Evolutionary conservation across 352 stramenopile species (phyloP).

Genomic region (Globisporangium solare): DNA sequence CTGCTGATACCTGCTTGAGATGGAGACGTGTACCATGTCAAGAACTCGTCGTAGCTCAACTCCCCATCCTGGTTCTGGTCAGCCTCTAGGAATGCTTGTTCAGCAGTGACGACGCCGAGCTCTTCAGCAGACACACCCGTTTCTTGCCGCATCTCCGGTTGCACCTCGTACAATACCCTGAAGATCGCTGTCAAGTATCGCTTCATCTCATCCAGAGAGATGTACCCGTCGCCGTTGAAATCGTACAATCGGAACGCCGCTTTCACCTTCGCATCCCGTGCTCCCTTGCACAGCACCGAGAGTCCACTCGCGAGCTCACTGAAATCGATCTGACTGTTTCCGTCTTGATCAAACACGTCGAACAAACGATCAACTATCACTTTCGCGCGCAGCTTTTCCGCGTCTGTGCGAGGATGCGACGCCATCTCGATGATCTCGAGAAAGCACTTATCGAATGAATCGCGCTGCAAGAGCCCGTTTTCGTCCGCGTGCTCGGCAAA

Average conservation of each 20-base stretch:
- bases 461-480: slow-evolving; percentile 49
- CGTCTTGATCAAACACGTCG: slow-evolving; percentile 75
- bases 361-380: slow-evolving; percentile 74
- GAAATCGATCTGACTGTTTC: slow-evolving; percentile 79
- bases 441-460: slow-evolving; percentile 73
- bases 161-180: slow-evolving; percentile 82
- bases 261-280: slow-evolving; percentile 76
- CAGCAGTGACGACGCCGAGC: slow-evolving; percentile 70
- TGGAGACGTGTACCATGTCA: slow-evolving; percentile 80
- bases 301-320: slow-evolving; percentile 83
- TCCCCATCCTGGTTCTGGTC: slow-evolving; percentile 77
- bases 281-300: slow-evolving; percentile 81
- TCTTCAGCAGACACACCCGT: slow-evolving; percentile 69
- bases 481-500: slow-evolving; percentile 72
- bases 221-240: slow-evolving; percentile 82
- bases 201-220: slow-evolving; percentile 85
- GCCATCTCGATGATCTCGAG: slow-evolving; percentile 65
- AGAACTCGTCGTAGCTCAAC: slow-evolving; percentile 85
- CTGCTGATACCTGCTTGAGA: slow-evolving; percentile 67
- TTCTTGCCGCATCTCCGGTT: slow-evolving; percentile 61
- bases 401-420: slow-evolving; percentile 55
- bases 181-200: slow-evolving; percentile 86
- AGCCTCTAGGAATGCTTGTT: slow-evolving; percentile 83
- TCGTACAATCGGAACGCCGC: slow-evolving; percentile 84
- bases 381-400: slow-evolving; percentile 58